These are phyloP conservation scores for Microcyclospora tardicrescens DNA, from an alignment of 2,329 filamentous ascomycete species.

Conservation along the genomic window DNA sequence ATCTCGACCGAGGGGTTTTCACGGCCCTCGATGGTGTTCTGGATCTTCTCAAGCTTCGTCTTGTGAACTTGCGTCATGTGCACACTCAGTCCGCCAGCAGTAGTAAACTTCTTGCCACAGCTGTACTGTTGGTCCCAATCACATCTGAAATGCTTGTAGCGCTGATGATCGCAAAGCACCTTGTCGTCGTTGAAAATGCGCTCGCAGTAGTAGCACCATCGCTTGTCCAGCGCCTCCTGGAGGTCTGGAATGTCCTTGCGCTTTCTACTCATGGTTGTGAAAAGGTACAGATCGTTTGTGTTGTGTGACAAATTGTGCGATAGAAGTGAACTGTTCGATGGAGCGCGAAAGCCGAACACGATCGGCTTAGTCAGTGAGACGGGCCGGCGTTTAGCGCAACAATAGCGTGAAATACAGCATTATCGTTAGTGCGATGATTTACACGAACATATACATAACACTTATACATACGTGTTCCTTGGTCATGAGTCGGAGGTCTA, in stretches of 20 bases:
- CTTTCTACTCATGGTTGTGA: conserved; percentile 62
- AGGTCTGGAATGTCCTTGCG: conserved; percentile 75
- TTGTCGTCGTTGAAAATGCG: conserved; percentile 96
- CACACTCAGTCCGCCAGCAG: conserved; percentile 86
- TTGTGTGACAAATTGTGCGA: too few relatives aligned
- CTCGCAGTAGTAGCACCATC: conserved; percentile 99
- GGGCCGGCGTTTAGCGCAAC: too few relatives aligned
- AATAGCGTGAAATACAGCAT: too few relatives aligned
- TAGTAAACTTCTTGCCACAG: conserved; percentile 80
- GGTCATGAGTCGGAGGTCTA: too few relatives aligned
- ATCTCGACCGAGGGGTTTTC: conserved; percentile 84
- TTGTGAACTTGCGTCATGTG: conserved; percentile 99
- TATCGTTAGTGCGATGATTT: too few relatives aligned
- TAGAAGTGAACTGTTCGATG: too few relatives aligned
- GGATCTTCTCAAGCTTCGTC: conserved; percentile 72
- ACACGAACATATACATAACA: too few relatives aligned
- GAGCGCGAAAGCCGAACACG: too few relatives aligned
- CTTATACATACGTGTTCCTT: too few relatives aligned
- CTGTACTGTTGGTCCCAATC: conserved; percentile 37
- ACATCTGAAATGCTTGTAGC: conserved; percentile 99
- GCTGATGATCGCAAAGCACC: conserved; percentile 92
- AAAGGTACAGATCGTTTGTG: too few relatives aligned
- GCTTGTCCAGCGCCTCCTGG: conserved; percentile 73
- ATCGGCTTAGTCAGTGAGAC: too few relatives aligned
- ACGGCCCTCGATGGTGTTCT: conserved; percentile 82